A percentile compares a stretch with the other conserved stretches of the same genome.
Evolutionary conservation across 208 protist genomes (phyloP).

Genomic region (Lotmaria passim): DNA sequence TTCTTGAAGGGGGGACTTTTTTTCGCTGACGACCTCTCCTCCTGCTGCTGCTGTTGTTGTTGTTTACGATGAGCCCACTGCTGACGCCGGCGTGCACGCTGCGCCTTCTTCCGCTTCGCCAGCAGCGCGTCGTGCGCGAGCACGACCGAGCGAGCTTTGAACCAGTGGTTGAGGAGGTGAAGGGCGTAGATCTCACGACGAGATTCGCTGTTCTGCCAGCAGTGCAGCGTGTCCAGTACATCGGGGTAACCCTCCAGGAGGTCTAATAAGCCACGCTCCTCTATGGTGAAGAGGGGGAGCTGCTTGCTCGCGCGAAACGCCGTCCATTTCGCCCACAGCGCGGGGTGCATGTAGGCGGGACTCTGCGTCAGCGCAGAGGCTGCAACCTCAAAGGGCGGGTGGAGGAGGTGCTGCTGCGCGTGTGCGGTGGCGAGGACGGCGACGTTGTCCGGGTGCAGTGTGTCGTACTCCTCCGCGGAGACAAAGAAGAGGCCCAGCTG

Average conservation of each 20-base stretch:
- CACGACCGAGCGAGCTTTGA: slow-evolving; percentile 79
- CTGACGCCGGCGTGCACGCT: slow-evolving; percentile 4
- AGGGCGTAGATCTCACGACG: slow-evolving; percentile 73
- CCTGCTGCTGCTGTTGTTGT: background rate
- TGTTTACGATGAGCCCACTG: slow-evolving; percentile 14
- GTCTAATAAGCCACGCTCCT: slow-evolving; percentile 80
- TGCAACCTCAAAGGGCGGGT: slow-evolving; percentile 57
- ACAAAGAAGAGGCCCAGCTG: slow-evolving; percentile 49
- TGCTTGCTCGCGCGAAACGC: slow-evolving; percentile 42
- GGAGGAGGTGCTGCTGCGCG: slow-evolving; percentile 51
- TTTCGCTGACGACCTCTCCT: slow-evolving; percentile 15
- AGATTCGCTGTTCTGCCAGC: slow-evolving; percentile 76
- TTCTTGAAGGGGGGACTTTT: slow-evolving; percentile 13
- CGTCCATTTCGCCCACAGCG: slow-evolving; percentile 77
- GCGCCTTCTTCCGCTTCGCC: slow-evolving; percentile 19
- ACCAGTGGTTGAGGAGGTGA: slow-evolving; percentile 89
- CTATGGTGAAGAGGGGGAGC: slow-evolving; percentile 50
- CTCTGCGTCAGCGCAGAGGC: slow-evolving; percentile 11
- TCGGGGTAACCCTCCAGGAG: slow-evolving; percentile 81
- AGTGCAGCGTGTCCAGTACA: slow-evolving; percentile 72
- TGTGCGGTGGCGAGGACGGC: slow-evolving; percentile 54
- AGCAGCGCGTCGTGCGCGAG: slow-evolving; percentile 77
- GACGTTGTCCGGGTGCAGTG: slow-evolving; percentile 52
- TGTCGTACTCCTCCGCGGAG: slow-evolving; percentile 43
- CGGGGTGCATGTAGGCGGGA: slow-evolving; percentile 67